These are phyloP conservation scores for Papiliotrema terrestris DNA, from an alignment of 1,284 basidiomycete genomes.

Conservation along the genomic window DNA sequence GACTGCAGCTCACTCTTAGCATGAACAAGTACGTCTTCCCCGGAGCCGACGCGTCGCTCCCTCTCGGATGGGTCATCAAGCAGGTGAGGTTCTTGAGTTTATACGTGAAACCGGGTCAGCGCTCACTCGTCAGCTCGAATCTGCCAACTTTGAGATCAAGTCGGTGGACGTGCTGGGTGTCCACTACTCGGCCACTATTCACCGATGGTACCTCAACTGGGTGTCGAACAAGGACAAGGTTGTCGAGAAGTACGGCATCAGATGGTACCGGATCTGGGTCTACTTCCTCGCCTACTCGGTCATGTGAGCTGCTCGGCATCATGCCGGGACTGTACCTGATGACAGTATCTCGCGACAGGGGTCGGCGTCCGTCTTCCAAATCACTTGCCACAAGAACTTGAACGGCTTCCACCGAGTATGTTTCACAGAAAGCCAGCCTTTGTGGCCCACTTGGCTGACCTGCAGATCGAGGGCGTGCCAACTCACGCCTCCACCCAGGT, in stretches of 20 bases:
- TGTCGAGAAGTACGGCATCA: slow-evolving; percentile 81
- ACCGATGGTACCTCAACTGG: slow-evolving; percentile 96
- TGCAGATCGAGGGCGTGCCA: slow-evolving; percentile 61
- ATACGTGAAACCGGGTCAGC: neutral
- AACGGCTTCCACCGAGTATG: slow-evolving; percentile 81
- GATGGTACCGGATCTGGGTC: slow-evolving; percentile 84
- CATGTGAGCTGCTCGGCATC: slow-evolving; percentile 49
- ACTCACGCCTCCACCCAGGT: slow-evolving; percentile 56
- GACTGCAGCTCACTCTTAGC: slow-evolving; percentile 25
- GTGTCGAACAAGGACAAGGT: slow-evolving; percentile 84
- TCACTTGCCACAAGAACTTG: slow-evolving; percentile 94
- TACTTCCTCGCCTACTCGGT: slow-evolving; percentile 83
- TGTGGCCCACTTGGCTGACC: neutral
- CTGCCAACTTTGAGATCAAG: slow-evolving; percentile 94
- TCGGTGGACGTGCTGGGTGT: slow-evolving; percentile 92
- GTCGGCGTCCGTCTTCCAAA: slow-evolving; percentile 84
- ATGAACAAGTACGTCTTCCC: slow-evolving; percentile 99
- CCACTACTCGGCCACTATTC: slow-evolving; percentile 94
- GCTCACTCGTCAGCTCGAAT: slow-evolving; percentile 57
- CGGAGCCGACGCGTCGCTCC: slow-evolving; percentile 92
- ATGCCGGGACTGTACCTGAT: neutral
- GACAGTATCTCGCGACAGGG: slow-evolving; percentile 57
- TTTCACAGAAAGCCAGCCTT: neutral
- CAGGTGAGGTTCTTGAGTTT: slow-evolving; percentile 52
- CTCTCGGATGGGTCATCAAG: slow-evolving; percentile 90